A percentile compares a stretch with the other conserved stretches of the same genome.
Evolutionary conservation across 1,139 yeast species (phyloP).

Genomic region (Geotrichum histeridarum): DNA sequence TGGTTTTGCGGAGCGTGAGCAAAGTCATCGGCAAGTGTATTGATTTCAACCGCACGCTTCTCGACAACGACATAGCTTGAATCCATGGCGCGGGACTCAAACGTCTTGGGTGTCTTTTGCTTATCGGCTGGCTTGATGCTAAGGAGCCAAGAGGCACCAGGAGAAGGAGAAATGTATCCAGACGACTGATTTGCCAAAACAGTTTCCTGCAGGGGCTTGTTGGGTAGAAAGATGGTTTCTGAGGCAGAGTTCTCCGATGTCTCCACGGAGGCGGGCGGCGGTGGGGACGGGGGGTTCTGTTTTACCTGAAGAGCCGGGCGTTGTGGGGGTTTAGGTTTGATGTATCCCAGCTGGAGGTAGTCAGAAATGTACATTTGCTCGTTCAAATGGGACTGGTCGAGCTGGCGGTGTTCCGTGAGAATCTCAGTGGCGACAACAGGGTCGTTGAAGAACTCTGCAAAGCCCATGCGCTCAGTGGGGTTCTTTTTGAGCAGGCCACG

Average conservation of each 20-base stretch:
- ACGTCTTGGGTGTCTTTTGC: no score
- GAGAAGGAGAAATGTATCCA: no score
- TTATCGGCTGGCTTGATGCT: no score
- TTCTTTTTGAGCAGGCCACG: constrained; percentile 71
- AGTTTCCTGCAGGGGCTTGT: no score
- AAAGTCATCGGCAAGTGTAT: constrained; percentile 88
- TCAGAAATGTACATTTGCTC: constrained; percentile 80
- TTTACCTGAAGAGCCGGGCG: no score
- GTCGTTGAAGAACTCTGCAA: constrained; percentile 70
- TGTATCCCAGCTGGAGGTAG: constrained; percentile 42
- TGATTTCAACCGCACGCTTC: constrained; percentile 89
- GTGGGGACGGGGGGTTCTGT: no score
- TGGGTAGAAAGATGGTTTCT: no score
- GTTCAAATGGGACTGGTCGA: constrained; percentile 67
- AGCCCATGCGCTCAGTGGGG: constrained; percentile 83
- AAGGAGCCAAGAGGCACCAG: no score
- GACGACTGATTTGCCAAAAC: no score
- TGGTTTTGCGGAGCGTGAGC: constrained; percentile 35
- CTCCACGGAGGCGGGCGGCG: no score
- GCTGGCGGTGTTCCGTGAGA: constrained; percentile 45
- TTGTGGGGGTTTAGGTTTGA: no score
- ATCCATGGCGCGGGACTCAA: neutral
- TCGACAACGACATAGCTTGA: constrained; percentile 92
- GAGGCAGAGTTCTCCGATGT: no score
- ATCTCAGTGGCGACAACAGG: constrained; percentile 49